phyloP scores from a whole-genome alignment of 1,284 basidiomycete genomes.

The Fomitiporia mediterranea region DNA sequence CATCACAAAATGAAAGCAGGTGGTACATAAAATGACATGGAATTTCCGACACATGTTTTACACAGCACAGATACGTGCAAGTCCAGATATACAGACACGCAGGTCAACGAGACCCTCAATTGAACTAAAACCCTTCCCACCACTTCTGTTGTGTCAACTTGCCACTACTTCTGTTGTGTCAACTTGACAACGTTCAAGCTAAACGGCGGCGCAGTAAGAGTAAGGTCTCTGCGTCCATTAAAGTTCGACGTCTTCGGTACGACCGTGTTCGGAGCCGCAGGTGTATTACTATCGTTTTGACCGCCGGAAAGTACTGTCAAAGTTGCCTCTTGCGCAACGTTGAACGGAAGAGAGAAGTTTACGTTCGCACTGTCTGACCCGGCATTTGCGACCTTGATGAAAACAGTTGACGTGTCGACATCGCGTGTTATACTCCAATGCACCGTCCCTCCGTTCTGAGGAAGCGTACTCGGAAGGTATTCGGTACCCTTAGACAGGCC shows the following conservation, averaged over 20 bases:
- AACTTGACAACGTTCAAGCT: slow-evolving; percentile 49
- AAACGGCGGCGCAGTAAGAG: slow-evolving; percentile 53
- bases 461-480: slow-evolving; percentile 61
- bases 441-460: slow-evolving; percentile 41
- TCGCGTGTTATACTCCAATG: slow-evolving; percentile 60
- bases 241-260: slow-evolving; percentile 43
- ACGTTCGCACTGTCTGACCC: slow-evolving; percentile 36
- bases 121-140: not conserved
- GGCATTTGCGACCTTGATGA: slow-evolving; percentile 62
- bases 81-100: not conserved
- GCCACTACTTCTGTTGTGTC: no score
- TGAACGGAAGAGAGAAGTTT: slow-evolving; percentile 52
- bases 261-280: slow-evolving; percentile 41
- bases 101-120: no score
- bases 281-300: slow-evolving; percentile 50
- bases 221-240: slow-evolving; percentile 44
- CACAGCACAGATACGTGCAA: not conserved
- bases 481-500: slow-evolving; percentile 54
- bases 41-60: not conserved
- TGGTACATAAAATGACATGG: no score
- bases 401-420: slow-evolving; percentile 38
- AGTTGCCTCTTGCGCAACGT: slow-evolving; percentile 40
- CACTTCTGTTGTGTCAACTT: not conserved
- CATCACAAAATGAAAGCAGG: no score
- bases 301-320: slow-evolving; percentile 45